Conservation (phyloP, 2,329 filamentous ascomycete genomes). For the Verticillium dahliae region DNA sequence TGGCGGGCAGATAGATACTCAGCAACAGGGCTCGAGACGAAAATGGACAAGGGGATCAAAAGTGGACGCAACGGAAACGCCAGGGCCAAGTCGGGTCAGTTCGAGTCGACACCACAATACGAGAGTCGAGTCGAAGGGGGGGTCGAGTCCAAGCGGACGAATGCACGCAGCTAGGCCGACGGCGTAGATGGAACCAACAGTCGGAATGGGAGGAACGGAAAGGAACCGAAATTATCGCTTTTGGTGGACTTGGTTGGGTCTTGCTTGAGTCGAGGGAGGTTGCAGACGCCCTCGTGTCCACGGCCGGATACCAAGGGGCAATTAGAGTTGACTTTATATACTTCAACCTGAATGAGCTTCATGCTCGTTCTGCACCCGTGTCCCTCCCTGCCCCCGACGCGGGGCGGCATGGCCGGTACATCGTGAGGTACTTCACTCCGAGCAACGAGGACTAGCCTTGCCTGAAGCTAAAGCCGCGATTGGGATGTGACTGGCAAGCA, state of each 20-base stretch:
- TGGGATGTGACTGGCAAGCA: not conserved
- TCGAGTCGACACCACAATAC: not conserved
- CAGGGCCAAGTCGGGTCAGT: not conserved
- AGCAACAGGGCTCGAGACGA: not conserved
- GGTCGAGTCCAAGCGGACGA: not conserved
- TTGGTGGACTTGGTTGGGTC: not conserved
- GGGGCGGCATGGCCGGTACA: not conserved
- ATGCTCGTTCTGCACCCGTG: not conserved
- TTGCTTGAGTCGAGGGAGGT: not conserved
- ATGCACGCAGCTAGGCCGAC: not conserved
- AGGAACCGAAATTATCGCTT: too few relatives aligned
- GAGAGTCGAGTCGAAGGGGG: not conserved
- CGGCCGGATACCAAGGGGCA: not conserved
- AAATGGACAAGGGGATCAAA: not conserved
- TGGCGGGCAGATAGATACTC: not conserved
- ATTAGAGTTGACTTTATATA: not conserved
- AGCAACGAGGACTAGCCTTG: not conserved
- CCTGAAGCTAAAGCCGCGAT: not conserved
- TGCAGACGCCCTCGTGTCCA: not conserved
- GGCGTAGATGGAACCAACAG: not conserved
- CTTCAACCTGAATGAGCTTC: not conserved
- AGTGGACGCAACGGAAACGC: not conserved
- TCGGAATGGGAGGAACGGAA: too few relatives aligned
- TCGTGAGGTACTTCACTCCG: not conserved
- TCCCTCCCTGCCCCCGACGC: not conserved